Evolutionary conservation across 139 green algal genomes (phyloP), one percentile per base, ranked within the genome.

Genomic region (Klebsormidium nitens): DNA sequence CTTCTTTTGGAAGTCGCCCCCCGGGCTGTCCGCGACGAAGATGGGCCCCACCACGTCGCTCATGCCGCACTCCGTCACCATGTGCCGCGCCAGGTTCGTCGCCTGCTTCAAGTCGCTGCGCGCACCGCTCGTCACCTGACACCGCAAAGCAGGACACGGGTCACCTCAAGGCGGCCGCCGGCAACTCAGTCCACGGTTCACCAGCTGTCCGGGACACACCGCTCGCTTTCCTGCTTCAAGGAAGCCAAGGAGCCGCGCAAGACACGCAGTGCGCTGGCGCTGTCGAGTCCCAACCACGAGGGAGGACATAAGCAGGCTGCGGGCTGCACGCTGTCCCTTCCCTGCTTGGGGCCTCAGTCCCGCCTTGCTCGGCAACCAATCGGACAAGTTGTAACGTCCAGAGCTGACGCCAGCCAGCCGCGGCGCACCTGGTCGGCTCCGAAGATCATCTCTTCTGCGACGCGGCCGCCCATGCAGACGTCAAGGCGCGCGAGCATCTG

Each of bases 401-500:
- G 17, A 52, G 19, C 17, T 19, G 29, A 8, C 52, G 28, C 52
- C 6, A 8, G 17, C 52, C 52, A 8, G 52, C 29, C 28, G 28
- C 14, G 50, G 72, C 67, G n/a, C n/a, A n/a, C n/a, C 26, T 76
- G 40, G 31, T 85, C 64, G 6, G 39, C 34, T 19, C 74, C 79
- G 72, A 97, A 97, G 62, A 97, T 93, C 11, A 97, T 74, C 83
- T 96, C 91, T 79, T 96, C 91, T 11, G 91, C 91, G 6, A 95
- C 89, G 23, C 91, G 81, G 31, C 91, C 91, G 23, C 93, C 93
- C 93, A 98, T 97, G 85, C 85, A 93, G 39, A 98, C 91, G 70
- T 97, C 93, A 61, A 98, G 81, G 34, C 89, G 87, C 8, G 93
- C 93, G 62, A 97, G 79, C 79, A 98, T 88, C 85, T 98, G 91